phyloP scores from a whole-genome alignment of 1,284 basidiomycete genomes.

The Leccinum griseonigrum region DNA sequence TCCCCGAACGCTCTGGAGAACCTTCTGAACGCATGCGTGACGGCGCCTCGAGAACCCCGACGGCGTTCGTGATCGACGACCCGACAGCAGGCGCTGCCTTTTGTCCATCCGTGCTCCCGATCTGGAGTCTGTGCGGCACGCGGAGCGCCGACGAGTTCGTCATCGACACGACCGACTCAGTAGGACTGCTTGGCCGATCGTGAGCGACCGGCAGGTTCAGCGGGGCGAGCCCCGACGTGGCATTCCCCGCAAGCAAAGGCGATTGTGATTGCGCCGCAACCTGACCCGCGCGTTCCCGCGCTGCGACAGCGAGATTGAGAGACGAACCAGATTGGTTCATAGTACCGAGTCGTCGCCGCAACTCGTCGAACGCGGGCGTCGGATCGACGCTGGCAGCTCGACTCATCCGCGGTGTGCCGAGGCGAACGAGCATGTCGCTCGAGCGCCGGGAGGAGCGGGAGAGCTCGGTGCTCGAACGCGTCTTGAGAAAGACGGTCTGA shows the following conservation, averaged over 20 bases:
- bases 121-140: constrained; percentile 58
- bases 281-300: constrained; percentile 44
- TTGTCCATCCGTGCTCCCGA: constrained; percentile 66
- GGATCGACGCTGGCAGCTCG: constrained; percentile 47
- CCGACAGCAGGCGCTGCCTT: constrained; percentile 85
- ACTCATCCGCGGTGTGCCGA: constrained; percentile 47
- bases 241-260: constrained; percentile 15
- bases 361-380: constrained; percentile 66
- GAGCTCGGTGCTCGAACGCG: constrained; percentile 40
- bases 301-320: constrained; percentile 43
- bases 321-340: constrained; percentile 70
- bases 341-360: constrained; percentile 65
- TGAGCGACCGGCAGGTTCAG: constrained; percentile 30
- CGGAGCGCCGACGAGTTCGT: constrained; percentile 61
- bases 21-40: constrained; percentile 58
- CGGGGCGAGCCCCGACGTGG: constrained; percentile 28
- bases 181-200: constrained; percentile 67
- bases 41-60: constrained; percentile 72
- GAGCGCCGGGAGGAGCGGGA: constrained; percentile 36
- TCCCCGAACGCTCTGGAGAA: constrained; percentile 65
- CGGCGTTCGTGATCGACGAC: constrained; percentile 73
- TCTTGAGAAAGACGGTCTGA: constrained; percentile 90
- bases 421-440: constrained; percentile 36
- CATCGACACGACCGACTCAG: constrained; percentile 69
- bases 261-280: constrained; percentile 32